Evolutionary conservation across 2,329 filamentous ascomycete genomes (phyloP), one percentile per base, ranked within the genome.

Genomic region (Claviceps quebecensis): DNA sequence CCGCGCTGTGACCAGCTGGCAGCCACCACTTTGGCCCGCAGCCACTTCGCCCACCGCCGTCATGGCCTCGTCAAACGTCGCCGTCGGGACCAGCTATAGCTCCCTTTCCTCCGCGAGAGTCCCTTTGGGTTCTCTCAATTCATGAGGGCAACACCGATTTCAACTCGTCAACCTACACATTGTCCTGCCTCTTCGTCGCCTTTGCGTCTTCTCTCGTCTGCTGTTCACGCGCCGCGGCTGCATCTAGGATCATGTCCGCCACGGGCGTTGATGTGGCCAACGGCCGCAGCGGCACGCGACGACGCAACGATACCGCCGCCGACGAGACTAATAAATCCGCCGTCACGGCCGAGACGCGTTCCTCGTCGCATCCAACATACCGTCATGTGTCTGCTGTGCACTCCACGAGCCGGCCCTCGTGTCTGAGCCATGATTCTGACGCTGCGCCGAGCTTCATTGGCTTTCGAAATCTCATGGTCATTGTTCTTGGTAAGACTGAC

Each of bases 401-500:
- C 68, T 81, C 82, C 7, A 65, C 77, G 58, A 69, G 77, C 39
- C 79, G 81, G 53, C 80, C 85, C 7, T 95, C 91, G 23, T 89
- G 86, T 60, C 74, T 97, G 47, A 95, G 88, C 68, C 85, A 90
- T 61, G 93, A 97, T 64, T 79, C 87, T 2, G 69, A 78, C 45
- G 72, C 72, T 11, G 73, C 82, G 2, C 87, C 90, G 22, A 95
- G 87, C 65, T 97, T 96, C 63, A 71, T 95, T 16, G 93, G 93
- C 0, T 97, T 98, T 64, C 77, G 91, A 54, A 98, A 98, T 65
- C 77, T 98, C 56, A 95, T 96, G 87, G 86, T 95, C 40, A 83
- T 97, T 61, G 87, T 96, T 39, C 70, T 95, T 55, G 81, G 87
- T 93, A 76, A 56, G 76, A 9, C 13, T n/a, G 16, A 16, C 22